A percentile compares a stretch with the other conserved stretches of the same genome.
Conservation (phyloP, 441 rosid species). For the Breynia disticha region DNA sequence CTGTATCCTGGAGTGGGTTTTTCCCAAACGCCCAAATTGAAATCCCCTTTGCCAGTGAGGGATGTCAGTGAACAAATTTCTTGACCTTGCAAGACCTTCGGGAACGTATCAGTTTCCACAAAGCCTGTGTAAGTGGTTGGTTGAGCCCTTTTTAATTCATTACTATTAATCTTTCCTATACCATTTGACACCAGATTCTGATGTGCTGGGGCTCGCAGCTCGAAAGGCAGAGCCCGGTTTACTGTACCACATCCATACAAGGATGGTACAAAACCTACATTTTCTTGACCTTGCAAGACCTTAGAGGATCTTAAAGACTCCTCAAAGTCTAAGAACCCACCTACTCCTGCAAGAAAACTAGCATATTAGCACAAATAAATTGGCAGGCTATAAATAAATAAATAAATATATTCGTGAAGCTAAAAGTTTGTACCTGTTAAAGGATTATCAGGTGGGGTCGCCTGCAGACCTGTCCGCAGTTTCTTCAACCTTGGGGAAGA, state of each 20-base stretch:
- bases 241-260: conserved; percentile 46
- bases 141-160: conserved; percentile 34
- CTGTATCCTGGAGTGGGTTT: conserved; percentile 32
- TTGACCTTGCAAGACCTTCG: conserved; percentile 99
- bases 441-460: conserved; percentile 43
- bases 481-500: conserved; percentile 82
- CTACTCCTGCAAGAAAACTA: conserved; percentile 41
- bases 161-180: conserved; percentile 29
- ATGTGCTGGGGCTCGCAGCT: conserved; percentile 43
- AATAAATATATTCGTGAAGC: not conserved
- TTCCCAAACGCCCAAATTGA: conserved; percentile 44
- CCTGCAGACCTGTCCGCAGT: conserved; percentile 52
- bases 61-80: conserved; percentile 76
- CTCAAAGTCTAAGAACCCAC: conserved; percentile 74
- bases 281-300: conserved; percentile 99
- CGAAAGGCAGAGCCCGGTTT: conserved; percentile 53
- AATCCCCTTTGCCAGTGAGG: conserved; percentile 44
- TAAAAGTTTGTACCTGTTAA: conserved; percentile 30
- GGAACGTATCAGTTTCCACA: conserved; percentile 50
- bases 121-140: conserved; percentile 42
- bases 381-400: not conserved
- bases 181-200: conserved; percentile 45
- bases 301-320: conserved; percentile 86
- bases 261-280: conserved; percentile 63
- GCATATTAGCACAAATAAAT: not conserved